Conservation (phyloP, 352 stramenopile genomes). For the Pythium scleroteichum region DNA sequence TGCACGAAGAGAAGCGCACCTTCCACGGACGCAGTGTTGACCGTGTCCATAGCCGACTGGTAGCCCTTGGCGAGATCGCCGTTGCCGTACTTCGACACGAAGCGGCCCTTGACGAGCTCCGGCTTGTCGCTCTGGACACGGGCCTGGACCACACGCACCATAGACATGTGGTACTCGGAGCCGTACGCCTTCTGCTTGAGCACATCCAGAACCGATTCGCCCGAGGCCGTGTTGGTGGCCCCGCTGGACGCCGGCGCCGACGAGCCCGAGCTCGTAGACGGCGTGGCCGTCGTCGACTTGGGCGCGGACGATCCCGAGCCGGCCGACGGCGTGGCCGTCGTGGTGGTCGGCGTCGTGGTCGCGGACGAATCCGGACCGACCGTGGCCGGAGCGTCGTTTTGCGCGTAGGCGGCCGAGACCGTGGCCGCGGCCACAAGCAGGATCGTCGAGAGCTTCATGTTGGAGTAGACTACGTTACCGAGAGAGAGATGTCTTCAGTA, state of each 20-base stretch:
- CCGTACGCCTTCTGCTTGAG: slow-evolving; percentile 41
- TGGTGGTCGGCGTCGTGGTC: neutral
- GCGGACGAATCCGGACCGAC: neutral
- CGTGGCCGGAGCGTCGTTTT: slow-evolving; percentile 10
- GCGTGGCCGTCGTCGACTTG: slow-evolving; percentile 4
- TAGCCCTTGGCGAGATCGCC: slow-evolving; percentile 56
- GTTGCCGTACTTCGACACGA: slow-evolving; percentile 61
- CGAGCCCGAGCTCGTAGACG: slow-evolving; percentile 12
- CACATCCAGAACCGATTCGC: slow-evolving; percentile 24
- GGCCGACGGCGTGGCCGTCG: neutral
- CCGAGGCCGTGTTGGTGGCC: slow-evolving; percentile 1
- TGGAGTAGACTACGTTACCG: slow-evolving; percentile 30
- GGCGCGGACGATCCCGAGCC: neutral
- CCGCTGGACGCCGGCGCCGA: neutral
- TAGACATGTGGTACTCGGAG: slow-evolving; percentile 59
- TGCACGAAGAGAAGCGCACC: slow-evolving; percentile 82
- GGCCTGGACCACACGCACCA: slow-evolving; percentile 62
- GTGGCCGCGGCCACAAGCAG: slow-evolving; percentile 22
- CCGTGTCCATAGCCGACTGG: slow-evolving; percentile 55
- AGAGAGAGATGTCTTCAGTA: slow-evolving; percentile 18
- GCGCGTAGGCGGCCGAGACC: slow-evolving; percentile 10
- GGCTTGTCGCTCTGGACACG: slow-evolving; percentile 73
- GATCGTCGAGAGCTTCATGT: slow-evolving; percentile 34
- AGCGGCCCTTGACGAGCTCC: slow-evolving; percentile 50
- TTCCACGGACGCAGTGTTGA: slow-evolving; percentile 76